Base-by-base conservation (phyloP, 176 grass and related monocot genomes). In the barley (Hordeum vulgare) region DNA sequence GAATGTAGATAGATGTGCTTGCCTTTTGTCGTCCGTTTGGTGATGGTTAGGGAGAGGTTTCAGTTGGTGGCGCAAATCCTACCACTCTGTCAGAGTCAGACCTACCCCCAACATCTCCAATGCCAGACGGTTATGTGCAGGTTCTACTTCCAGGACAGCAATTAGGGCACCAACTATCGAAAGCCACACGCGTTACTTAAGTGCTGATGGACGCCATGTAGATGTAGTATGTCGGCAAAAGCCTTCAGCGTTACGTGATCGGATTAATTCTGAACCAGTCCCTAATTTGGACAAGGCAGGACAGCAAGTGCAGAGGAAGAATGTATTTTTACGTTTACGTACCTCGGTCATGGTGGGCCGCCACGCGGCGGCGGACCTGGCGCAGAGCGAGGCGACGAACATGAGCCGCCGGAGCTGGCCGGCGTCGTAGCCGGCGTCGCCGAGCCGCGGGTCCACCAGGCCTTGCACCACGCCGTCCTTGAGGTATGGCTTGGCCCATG, bases 291-390 rank as follows among this genome's bases (percentile, higher is more conserved):
- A 63, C 20, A 3, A 85, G 20, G 5, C 27, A 14, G 23, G 62
- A 11, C 54, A 80, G 29, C 33, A 64, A 72, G 53, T 76, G 71
- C 28, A 53, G 65, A 5, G 35, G 53, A 41, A 18, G 29, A 28
- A 28, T 15, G 10, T 9, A 49, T 20, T 8, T 63, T 49, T 59
- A 17, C 7, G 15, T 11, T 11, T 27, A 66, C 23, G 75, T 88
- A 97, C 95, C 95, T 97, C 88, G 20, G 88, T 94, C 95, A 97
- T 97, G 71, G 95, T 91, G 62, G 95, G 95, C 11, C 95, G 90
- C 92, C 84, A 89, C 58, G 66, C 85, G 2, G 95, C 86, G 1
- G 86, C 83, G 29, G 95, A 41, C 61, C 90, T 85, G 58, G 94
- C 80, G 86, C 95, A 97, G 51, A 97, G 84, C 57, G 95, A 94